A percentile compares a stretch with the other conserved stretches of the same genome.
Conservation (phyloP, 148 eudicot genomes). For the Selenicereus undatus region DNA sequence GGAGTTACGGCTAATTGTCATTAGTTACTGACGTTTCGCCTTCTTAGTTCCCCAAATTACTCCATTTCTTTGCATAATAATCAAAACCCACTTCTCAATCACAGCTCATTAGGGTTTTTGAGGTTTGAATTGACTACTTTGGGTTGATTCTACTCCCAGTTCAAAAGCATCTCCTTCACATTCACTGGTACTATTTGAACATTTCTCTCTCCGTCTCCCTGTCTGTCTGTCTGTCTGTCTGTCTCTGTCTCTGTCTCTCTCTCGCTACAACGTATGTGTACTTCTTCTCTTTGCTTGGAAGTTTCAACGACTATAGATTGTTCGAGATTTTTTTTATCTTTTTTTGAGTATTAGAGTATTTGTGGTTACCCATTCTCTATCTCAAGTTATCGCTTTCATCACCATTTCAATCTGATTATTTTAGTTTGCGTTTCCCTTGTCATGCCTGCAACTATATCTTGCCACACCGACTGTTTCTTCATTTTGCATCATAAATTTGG, state of each 20-base stretch:
- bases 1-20: constrained; percentile 23
- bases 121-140: constrained; percentile 1
- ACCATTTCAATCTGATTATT: constrained; percentile 22
- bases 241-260: neutral
- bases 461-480: neutral
- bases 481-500: constrained; percentile 19
- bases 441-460: constrained; percentile 17
- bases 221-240: no score
- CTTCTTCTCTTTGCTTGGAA: constrained; percentile 30
- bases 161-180: neutral
- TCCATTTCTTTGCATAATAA: neutral
- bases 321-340: neutral
- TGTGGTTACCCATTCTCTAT: constrained; percentile 37
- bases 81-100: neutral
- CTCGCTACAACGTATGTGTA: constrained; percentile 14
- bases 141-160: constrained; percentile 10
- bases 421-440: neutral
- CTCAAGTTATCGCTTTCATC: constrained; percentile 30
- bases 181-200: constrained; percentile 14
- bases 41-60: neutral
- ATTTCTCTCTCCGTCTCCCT: neutral
- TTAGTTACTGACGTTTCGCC: neutral
- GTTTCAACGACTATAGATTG: constrained; percentile 21
- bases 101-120: constrained; percentile 23
- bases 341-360: neutral